Evolutionary conservation across 495 filamentous ascomycete species (phyloP).

Genomic region (Lindgomyces ingoldianus): DNA sequence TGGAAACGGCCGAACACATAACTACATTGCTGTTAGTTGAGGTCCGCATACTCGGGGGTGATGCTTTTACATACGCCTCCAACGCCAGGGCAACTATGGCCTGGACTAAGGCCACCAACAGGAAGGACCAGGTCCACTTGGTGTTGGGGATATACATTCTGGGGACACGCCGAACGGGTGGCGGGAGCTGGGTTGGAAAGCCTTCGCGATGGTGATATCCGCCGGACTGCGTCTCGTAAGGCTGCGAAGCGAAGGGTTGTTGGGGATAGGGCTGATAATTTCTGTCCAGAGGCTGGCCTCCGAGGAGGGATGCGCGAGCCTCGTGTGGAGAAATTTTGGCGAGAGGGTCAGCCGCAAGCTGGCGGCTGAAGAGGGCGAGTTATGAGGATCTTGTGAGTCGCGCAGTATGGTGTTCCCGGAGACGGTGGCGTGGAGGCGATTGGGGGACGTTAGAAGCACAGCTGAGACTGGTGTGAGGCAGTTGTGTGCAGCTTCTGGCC

Average conservation of each 20-base stretch:
- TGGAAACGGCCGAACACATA: slow-evolving; percentile 74
- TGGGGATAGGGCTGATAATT: slow-evolving; percentile 41
- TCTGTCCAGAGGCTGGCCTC: slow-evolving; percentile 57
- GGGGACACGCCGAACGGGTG: slow-evolving; percentile 12
- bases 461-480: slow-evolving; percentile 34
- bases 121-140: slow-evolving; percentile 85
- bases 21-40: slow-evolving; percentile 50
- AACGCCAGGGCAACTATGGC: slow-evolving; percentile 75
- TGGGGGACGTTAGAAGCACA: slow-evolving; percentile 18
- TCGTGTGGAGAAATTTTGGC: slow-evolving; percentile 64
- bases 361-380: slow-evolving; percentile 29
- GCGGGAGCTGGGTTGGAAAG: slow-evolving; percentile 44
- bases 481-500: slow-evolving; percentile 2
- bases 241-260: not conserved
- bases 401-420: not conserved
- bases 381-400: slow-evolving; percentile 1
- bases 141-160: slow-evolving; percentile 74
- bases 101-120: slow-evolving; percentile 72
- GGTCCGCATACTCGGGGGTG: not conserved
- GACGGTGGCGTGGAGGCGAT: not conserved
- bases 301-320: slow-evolving; percentile 65
- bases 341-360: slow-evolving; percentile 34
- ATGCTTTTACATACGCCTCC: slow-evolving; percentile 73
- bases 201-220: slow-evolving; percentile 62
- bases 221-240: slow-evolving; percentile 31